A percentile compares a stretch with the other conserved stretches of the same genome.
phyloP scores from a whole-genome alignment of 345 rosid species.

The Streptanthus diversifolius region DNA sequence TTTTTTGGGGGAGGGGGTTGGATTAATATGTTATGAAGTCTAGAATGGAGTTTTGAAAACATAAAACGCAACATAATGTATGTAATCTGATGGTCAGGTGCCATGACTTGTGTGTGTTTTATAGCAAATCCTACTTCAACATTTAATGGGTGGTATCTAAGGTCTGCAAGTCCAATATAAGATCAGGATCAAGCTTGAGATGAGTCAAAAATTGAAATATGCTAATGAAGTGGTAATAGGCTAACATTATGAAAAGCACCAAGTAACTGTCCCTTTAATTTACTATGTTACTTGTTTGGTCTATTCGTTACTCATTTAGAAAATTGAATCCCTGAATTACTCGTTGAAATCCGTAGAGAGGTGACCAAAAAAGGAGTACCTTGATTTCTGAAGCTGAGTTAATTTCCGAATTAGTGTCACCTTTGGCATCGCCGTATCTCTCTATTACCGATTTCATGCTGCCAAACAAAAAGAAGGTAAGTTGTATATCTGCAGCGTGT shows the following conservation, averaged over 20 bases:
- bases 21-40: background rate
- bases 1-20: too few species aligned
- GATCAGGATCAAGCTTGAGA: background rate
- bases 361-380: constrained; percentile 13
- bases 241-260: background rate
- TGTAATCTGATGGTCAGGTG: background rate
- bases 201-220: background rate
- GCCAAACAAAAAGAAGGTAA: background rate
- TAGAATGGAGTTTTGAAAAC: background rate
- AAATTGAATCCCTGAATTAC: background rate
- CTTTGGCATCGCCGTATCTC: constrained; percentile 33
- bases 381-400: constrained; percentile 17
- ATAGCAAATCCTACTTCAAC: background rate
- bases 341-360: background rate
- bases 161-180: background rate
- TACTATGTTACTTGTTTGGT: background rate
- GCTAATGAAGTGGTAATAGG: background rate
- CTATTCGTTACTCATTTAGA: background rate
- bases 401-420: constrained; percentile 14
- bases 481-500: constrained; percentile 3
- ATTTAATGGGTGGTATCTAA: background rate
- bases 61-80: background rate
- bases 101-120: background rate
- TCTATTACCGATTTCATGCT: constrained; percentile 34
- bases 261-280: background rate